Percentiles rank a stretch among this genome's conserved stretches.
Conservation (phyloP, 1,284 basidiomycete genomes). For the Moesziomyces parantarcticus region DNA sequence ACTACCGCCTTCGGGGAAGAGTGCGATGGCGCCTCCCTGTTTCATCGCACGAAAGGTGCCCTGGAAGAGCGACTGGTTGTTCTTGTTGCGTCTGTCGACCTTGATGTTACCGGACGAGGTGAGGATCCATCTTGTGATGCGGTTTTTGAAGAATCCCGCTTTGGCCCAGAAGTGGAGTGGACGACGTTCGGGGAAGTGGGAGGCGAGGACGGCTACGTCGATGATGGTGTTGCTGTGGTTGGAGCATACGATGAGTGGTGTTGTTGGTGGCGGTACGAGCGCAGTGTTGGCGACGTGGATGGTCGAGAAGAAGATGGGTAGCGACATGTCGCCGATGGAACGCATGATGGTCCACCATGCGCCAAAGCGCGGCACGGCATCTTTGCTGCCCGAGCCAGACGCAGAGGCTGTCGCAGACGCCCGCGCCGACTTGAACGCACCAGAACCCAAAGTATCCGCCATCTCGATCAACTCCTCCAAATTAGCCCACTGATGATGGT, state of each 20-base stretch:
- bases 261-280: conserved; percentile 27
- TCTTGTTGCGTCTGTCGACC: conserved; percentile 90
- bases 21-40: conserved; percentile 81
- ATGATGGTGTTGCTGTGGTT: conserved; percentile 71
- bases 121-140: conserved; percentile 79
- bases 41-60: conserved; percentile 88
- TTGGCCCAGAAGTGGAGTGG: conserved; percentile 95
- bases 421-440: neutral
- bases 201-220: conserved; percentile 68
- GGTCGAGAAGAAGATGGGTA: conserved; percentile 50
- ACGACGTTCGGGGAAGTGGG: conserved; percentile 79
- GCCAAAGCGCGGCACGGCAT: conserved; percentile 38
- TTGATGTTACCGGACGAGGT: conserved; percentile 92
- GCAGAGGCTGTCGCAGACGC: conserved; percentile 14
- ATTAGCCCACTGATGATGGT: too few relatives aligned
- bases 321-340: conserved; percentile 48
- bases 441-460: too few relatives aligned
- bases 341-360: conserved; percentile 59
- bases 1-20: conserved; percentile 87
- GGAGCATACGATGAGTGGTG: conserved; percentile 49
- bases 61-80: conserved; percentile 86
- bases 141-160: conserved; percentile 74
- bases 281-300: conserved; percentile 28
- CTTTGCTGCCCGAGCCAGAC: neutral
- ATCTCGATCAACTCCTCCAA: too few relatives aligned